Evolutionary conservation across 495 filamentous ascomycete genomes (phyloP).

Genomic region (Penicillium antarcticum): DNA sequence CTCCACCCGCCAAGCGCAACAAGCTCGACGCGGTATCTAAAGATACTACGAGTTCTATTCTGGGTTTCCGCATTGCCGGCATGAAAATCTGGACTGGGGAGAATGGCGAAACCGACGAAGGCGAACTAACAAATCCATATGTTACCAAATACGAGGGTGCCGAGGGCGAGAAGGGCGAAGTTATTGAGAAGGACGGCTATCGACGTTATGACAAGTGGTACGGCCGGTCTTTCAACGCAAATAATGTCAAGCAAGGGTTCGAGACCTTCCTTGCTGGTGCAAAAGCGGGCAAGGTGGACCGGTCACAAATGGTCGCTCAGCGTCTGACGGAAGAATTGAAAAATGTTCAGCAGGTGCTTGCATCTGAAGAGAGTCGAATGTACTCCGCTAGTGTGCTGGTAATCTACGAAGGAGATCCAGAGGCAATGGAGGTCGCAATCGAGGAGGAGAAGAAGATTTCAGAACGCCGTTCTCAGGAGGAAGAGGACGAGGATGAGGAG

Average conservation of each 20-base stretch:
- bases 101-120: slow-evolving; percentile 40
- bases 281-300: slow-evolving; percentile 50
- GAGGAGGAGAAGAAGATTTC: slow-evolving; percentile 51
- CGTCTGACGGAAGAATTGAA: slow-evolving; percentile 66
- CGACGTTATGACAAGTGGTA: slow-evolving; percentile 85
- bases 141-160: slow-evolving; percentile 38
- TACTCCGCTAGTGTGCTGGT: slow-evolving; percentile 88
- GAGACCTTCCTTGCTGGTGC: slow-evolving; percentile 68
- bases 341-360: slow-evolving; percentile 60
- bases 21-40: slow-evolving; percentile 76
- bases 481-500: slow-evolving; percentile 36
- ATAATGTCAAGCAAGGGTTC: slow-evolving; percentile 74
- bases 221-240: slow-evolving; percentile 67
- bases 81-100: slow-evolving; percentile 87
- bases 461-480: slow-evolving; percentile 22
- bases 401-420: slow-evolving; percentile 85
- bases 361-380: slow-evolving; percentile 84
- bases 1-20: slow-evolving; percentile 68
- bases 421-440: slow-evolving; percentile 63
- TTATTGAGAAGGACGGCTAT: slow-evolving; percentile 54
- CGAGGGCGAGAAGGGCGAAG: slow-evolving; percentile 33
- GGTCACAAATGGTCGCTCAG: slow-evolving; percentile 53
- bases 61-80: slow-evolving; percentile 87
- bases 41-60: slow-evolving; percentile 73
- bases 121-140: slow-evolving; percentile 38